These are phyloP conservation scores for Orychophragmus violaceus DNA, from an alignment of 345 rosid species.

Conservation along the genomic window DNA sequence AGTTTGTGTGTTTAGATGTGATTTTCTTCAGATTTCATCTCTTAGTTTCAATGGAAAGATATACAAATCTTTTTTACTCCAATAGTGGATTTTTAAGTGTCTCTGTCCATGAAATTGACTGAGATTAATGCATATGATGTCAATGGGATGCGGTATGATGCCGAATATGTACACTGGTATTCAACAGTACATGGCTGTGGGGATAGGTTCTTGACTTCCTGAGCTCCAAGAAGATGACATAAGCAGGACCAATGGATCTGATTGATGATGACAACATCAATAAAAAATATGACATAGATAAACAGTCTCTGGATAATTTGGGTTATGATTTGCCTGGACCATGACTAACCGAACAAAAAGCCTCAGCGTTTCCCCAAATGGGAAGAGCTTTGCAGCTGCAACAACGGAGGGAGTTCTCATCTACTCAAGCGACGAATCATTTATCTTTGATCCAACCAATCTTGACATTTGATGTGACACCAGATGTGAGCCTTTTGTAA, in stretches of 20 bases:
- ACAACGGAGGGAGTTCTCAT: too few relatives aligned
- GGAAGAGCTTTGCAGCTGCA: conserved; percentile 82
- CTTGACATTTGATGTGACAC: conserved; percentile 94
- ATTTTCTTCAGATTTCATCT: background rate
- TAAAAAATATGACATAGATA: conserved; percentile 70
- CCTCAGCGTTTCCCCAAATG: conserved; percentile 86
- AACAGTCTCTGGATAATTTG: conserved; percentile 58
- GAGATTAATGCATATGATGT: conserved; percentile 58
- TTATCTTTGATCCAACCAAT: too few relatives aligned
- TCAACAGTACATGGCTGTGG: conserved; percentile 63
- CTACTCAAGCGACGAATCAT: too few relatives aligned
- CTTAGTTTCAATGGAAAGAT: background rate
- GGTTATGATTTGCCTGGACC: conserved; percentile 86
- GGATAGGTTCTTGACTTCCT: too few relatives aligned
- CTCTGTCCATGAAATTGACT: conserved; percentile 5
- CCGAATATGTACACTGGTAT: conserved; percentile 71
- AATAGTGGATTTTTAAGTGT: background rate
- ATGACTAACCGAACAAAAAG: conserved; percentile 69
- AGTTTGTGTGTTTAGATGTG: background rate
- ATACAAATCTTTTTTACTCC: too few relatives aligned
- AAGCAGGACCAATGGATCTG: conserved; percentile 89
- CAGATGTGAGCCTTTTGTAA: conserved; percentile 50
- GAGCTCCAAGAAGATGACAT: too few relatives aligned
- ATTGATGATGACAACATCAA: conserved; percentile 68
- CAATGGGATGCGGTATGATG: conserved; percentile 77